A percentile compares a stretch with the other conserved stretches of the same genome.
Conservation (phyloP, 192 early-diverging fungal genomes). For the Chytriomyces hyalinus region DNA sequence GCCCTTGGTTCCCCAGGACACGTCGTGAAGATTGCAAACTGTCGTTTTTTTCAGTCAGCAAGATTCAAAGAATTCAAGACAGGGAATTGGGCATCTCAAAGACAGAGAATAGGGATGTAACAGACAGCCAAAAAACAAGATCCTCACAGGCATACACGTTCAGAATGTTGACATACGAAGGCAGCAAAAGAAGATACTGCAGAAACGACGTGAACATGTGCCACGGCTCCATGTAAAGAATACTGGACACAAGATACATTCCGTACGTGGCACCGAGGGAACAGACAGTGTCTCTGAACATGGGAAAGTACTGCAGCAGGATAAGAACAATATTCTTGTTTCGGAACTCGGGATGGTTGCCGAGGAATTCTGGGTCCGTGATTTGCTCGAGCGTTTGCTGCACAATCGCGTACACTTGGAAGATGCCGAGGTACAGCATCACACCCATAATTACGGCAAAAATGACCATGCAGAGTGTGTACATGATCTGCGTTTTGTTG, state of each 20-base stretch:
- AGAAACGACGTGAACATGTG: slow-evolving; percentile 76
- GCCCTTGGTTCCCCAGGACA: slow-evolving; percentile 95
- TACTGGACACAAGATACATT: slow-evolving; percentile 67
- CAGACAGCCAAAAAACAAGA: slow-evolving; percentile 10
- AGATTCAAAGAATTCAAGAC: neutral
- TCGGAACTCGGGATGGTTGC: slow-evolving; percentile 8
- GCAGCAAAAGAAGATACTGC: slow-evolving; percentile 77
- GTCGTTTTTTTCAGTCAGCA: slow-evolving; percentile 44
- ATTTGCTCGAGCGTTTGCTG: slow-evolving; percentile 17
- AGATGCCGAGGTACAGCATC: slow-evolving; percentile 46
- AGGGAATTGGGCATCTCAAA: neutral
- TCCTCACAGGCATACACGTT: slow-evolving; percentile 78
- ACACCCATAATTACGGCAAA: slow-evolving; percentile 47
- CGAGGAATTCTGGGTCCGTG: slow-evolving; percentile 17
- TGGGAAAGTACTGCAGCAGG: slow-evolving; percentile 24
- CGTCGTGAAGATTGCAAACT: slow-evolving; percentile 90
- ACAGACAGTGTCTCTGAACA: slow-evolving; percentile 29
- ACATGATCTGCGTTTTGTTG: slow-evolving; percentile 10
- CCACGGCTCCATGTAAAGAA: slow-evolving; percentile 76
- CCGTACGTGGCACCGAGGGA: slow-evolving; percentile 68
- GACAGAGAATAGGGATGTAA: neutral
- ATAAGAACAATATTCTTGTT: slow-evolving; percentile 16
- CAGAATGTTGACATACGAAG: slow-evolving; percentile 89
- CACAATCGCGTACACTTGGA: slow-evolving; percentile 33
- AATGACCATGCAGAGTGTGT: slow-evolving; percentile 31